phyloP scores from a whole-genome alignment of 2,329 filamentous ascomycete genomes.

The Calonectria pteridis region DNA sequence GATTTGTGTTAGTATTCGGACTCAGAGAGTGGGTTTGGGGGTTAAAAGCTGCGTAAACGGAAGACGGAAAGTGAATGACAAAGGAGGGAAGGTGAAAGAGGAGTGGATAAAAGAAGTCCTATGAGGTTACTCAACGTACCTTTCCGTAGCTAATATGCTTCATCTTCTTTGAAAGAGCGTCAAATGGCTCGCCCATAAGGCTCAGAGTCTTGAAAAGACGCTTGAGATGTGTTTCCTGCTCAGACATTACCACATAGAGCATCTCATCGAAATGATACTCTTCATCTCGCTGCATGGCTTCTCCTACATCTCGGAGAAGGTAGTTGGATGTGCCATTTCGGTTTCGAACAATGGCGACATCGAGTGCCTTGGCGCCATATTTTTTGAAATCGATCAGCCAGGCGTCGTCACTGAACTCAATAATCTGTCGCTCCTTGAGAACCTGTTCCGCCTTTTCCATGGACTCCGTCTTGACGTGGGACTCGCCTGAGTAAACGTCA shows the following conservation, averaged over 20 bases:
- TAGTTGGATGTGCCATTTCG: constrained; percentile 75
- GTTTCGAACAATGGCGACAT: constrained; percentile 74
- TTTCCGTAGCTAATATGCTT: neutral
- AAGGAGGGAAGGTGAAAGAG: no score
- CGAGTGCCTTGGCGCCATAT: constrained; percentile 74
- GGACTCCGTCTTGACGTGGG: constrained; percentile 62
- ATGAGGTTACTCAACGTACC: neutral
- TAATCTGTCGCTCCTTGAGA: constrained; percentile 69
- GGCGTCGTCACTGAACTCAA: constrained; percentile 73
- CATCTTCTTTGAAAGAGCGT: constrained; percentile 14
- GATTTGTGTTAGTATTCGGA: neutral
- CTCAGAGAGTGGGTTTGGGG: no score
- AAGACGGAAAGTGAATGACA: neutral
- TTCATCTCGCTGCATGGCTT: constrained; percentile 64
- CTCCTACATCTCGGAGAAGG: constrained; percentile 77
- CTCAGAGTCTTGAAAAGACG: constrained; percentile 27
- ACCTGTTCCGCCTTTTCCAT: constrained; percentile 70
- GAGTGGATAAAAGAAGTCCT: no score
- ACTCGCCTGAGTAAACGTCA: constrained; percentile 77
- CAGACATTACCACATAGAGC: constrained; percentile 54
- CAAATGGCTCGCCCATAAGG: constrained; percentile 10
- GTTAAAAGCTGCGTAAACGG: no score
- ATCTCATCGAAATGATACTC: constrained; percentile 56
- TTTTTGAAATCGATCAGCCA: constrained; percentile 77
- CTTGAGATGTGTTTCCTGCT: constrained; percentile 52